Evolutionary conservation across 345 rosid species (phyloP), one percentile per base, ranked within the genome.

Genomic region (Citrus sp.): DNA sequence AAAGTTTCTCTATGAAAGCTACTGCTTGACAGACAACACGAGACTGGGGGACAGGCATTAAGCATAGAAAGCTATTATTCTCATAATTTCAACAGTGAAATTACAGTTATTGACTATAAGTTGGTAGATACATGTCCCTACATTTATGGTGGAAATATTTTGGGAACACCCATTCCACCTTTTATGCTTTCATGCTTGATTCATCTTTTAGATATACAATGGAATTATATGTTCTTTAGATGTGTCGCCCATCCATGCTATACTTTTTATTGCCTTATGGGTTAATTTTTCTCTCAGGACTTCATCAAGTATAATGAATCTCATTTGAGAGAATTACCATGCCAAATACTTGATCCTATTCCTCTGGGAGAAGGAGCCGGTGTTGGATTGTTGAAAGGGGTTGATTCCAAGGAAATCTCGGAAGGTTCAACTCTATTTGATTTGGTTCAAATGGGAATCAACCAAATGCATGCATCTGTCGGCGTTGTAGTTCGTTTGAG

Each of bases 281-380:
- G 49, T 74, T 30, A 54, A 70, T 51, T 76, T 71, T 78, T 77
- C 66, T 76, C 27, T n/a, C 85, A 94, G 98, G 95, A 92, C 84
- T 92, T 92, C 86, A 32, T 88, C 66, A 89, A 84, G 84, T 92
- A 85, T 83, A 92, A 92, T 83, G 91, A 89, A 61, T 80, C 91
- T 35, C 87, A 78, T 70, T 83, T 92, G 72, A 90, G 80, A 86
- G 77, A 89, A 81, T 80, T 96, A 49, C 91, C 79, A 4, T 96
- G 99, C 87, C 89, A 92, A 81, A 87, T 91, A 56, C 80, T 75
- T 75, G 95, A 91, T 82, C 94, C 98, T 77, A 86, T 94, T 70
- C 90, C 89, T 54, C 84, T 94, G 75, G 98, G 99, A 81, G 98
- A 96, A 75, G 97, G 98, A 58, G 94, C 93, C 35, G 99, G 98